Percentiles rank a stretch among this genome's conserved stretches.
Evolutionary conservation across 176 grass and related monocot species (phyloP).

Genomic region (Saccharum spontaneum): DNA sequence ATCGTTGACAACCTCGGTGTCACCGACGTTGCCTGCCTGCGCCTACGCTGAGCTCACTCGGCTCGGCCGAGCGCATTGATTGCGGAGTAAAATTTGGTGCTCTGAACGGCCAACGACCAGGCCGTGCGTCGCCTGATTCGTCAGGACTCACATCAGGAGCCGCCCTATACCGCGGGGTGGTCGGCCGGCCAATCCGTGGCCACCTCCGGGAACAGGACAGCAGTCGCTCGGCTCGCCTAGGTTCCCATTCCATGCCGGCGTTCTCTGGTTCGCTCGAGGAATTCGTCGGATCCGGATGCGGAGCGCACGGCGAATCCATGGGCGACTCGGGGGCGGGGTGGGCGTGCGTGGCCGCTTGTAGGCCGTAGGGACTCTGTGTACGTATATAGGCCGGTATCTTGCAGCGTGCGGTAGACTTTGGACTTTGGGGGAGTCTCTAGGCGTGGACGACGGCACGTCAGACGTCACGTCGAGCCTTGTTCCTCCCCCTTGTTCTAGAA

Average conservation of each 20-base stretch:
- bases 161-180: not conserved
- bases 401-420: conserved; percentile 7
- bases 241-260: not conserved
- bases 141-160: not conserved
- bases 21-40: not conserved
- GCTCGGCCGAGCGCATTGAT: not conserved
- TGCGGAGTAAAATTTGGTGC: not conserved
- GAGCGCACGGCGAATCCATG: not conserved
- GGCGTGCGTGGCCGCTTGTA: not conserved
- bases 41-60: not conserved
- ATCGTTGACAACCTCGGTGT: conserved; percentile 1
- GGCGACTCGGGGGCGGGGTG: not conserved
- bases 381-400: not conserved
- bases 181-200: not conserved
- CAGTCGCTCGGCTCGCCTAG: not conserved
- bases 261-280: not conserved
- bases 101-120: not conserved
- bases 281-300: not conserved
- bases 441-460: not conserved
- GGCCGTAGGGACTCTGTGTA: not conserved
- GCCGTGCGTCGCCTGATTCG: not conserved
- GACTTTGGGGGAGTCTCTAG: conserved; percentile 9
- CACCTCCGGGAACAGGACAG: not conserved
- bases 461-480: not conserved
- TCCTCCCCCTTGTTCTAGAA: conserved; percentile 15